These are phyloP conservation scores for Urochloa ruziziensis DNA, from an alignment of 176 grass and related monocot genomes.

Conservation along the genomic window DNA sequence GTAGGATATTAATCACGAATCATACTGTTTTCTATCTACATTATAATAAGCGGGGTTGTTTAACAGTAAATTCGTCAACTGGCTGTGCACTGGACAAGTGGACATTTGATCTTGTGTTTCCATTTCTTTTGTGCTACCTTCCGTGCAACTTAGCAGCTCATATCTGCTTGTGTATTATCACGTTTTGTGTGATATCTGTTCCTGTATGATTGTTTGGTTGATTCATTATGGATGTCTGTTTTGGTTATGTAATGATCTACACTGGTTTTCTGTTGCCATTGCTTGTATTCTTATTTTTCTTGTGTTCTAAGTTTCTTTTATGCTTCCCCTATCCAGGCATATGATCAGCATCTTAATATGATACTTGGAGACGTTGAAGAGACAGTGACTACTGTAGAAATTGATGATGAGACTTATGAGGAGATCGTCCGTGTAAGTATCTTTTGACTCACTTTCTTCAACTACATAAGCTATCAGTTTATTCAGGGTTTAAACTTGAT, in stretches of 20 bases:
- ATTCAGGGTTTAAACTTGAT: not conserved
- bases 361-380: conserved; percentile 99
- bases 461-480: not conserved
- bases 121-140: not conserved
- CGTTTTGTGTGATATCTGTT: not conserved
- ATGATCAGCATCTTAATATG: conserved; percentile 99
- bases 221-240: not conserved
- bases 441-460: not conserved
- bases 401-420: conserved; percentile 98
- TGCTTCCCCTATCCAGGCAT: conserved; percentile 51
- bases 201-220: not conserved
- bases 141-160: not conserved
- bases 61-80: not conserved
- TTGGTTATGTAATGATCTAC: not conserved
- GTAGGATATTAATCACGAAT: not conserved
- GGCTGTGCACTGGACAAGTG: not conserved
- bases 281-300: not conserved
- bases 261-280: not conserved
- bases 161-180: not conserved
- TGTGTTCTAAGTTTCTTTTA: not conserved
- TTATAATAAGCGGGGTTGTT: not conserved
- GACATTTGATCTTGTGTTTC: not conserved
- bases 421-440: conserved; percentile 92
- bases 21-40: not conserved
- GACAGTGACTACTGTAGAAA: conserved; percentile 86